Evolutionary conservation across 495 filamentous ascomycete species (phyloP).

Genomic region (Wilcoxina mikolae): DNA sequence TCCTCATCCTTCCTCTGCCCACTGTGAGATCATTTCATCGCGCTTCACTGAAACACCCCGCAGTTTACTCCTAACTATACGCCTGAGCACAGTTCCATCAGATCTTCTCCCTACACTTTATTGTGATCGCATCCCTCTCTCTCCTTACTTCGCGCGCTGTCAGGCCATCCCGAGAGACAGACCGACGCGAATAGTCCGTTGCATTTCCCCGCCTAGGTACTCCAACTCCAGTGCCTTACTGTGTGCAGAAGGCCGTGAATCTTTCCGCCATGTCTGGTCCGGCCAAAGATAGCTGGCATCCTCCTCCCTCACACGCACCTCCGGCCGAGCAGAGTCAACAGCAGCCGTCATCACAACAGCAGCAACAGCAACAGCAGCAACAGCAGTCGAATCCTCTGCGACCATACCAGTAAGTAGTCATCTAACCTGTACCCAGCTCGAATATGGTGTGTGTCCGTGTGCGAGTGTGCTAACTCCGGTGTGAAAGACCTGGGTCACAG

Average conservation of each 20-base stretch:
- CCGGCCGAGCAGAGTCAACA: slow-evolving; percentile 7
- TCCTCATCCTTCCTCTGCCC: not conserved
- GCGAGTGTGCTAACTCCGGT: not conserved
- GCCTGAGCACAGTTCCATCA: too few species aligned
- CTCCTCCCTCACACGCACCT: slow-evolving; percentile 12
- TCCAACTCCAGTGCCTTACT: too few species aligned
- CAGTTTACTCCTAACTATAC: too few species aligned
- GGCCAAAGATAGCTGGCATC: slow-evolving; percentile 28
- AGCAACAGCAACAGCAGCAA: not conserved
- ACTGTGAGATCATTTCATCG: not conserved
- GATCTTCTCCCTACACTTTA: too few species aligned
- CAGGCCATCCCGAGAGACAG: too few species aligned
- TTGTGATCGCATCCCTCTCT: too few species aligned
- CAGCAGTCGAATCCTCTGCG: slow-evolving; percentile 1
- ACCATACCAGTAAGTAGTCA: slow-evolving; percentile 4
- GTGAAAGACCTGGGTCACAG: slow-evolving; percentile 9
- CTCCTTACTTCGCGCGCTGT: too few species aligned
- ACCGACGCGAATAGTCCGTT: too few species aligned
- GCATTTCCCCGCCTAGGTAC: too few species aligned
- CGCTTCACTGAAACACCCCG: too few species aligned
- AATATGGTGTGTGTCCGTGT: not conserved
- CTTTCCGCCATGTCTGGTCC: slow-evolving; percentile 15
- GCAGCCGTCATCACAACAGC: slow-evolving; percentile 14
- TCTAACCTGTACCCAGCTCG: too few species aligned
- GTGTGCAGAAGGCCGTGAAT: too few species aligned